Conservation (phyloP, 345 rosid species). For the Eucalyptus coolabah region DNA sequence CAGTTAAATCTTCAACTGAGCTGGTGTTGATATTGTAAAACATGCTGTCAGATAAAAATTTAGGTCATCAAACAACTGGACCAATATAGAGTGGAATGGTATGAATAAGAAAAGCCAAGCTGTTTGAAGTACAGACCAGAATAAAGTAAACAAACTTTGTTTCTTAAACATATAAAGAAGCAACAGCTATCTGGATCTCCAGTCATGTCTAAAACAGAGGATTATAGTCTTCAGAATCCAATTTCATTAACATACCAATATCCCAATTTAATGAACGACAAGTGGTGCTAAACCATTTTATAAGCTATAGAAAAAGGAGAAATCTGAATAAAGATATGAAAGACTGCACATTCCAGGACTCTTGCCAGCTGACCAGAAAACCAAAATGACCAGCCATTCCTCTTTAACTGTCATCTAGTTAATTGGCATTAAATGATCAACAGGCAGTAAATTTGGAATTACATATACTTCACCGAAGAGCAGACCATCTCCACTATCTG, state of each 20-base stretch:
- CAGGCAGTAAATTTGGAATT: neutral
- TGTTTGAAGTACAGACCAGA: neutral
- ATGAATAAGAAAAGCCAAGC: neutral
- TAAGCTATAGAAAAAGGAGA: neutral
- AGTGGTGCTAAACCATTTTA: neutral
- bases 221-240: neutral
- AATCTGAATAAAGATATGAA: neutral
- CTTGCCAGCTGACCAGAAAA: neutral
- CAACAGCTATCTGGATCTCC: neutral
- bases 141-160: neutral
- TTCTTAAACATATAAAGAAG: neutral
- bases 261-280: neutral
- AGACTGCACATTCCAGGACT: neutral
- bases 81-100: neutral
- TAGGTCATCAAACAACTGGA: neutral
- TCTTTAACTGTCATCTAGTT: neutral
- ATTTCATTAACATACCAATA: neutral
- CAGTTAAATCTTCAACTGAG: constrained; percentile 76
- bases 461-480: neutral
- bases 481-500: neutral
- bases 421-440: neutral
- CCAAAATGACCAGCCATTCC: neutral
- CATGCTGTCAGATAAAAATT: constrained; percentile 39
- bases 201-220: neutral
- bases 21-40: constrained; percentile 76